Conservation (phyloP, 2,329 filamentous ascomycete genomes). For the Stromatinia cepivora region DNA sequence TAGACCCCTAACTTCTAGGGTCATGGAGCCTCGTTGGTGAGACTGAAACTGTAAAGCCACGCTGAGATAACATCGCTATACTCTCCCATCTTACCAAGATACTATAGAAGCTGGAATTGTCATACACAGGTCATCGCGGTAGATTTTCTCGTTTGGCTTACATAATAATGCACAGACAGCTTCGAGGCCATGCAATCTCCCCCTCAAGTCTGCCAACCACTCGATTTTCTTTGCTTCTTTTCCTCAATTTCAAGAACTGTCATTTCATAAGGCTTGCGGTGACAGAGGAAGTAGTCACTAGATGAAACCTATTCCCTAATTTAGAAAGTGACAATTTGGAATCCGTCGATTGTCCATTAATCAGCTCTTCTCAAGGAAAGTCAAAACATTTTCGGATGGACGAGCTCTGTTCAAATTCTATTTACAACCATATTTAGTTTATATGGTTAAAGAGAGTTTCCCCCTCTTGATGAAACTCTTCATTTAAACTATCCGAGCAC, state of each 20-base stretch:
- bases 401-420: not conserved
- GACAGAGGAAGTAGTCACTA: not conserved
- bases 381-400: not conserved
- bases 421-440: not conserved
- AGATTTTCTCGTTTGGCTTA: not conserved
- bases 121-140: not conserved
- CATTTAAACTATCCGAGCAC: not conserved
- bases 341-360: not conserved
- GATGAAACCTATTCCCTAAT: not conserved
- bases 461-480: not conserved
- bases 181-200: not conserved
- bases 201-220: not conserved
- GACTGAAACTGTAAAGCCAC: not conserved
- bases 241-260: not conserved
- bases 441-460: not conserved
- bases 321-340: not conserved
- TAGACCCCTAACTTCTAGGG: not conserved
- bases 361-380: not conserved
- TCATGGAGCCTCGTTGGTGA: not conserved
- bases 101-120: too few species aligned
- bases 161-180: slow-evolving; percentile 9
- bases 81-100: not conserved
- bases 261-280: not conserved
- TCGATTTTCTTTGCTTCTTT: slow-evolving; percentile 3
- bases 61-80: not conserved